A percentile compares a stretch with the other conserved stretches of the same genome.
Evolutionary conservation across 2,329 filamentous ascomycete species (phyloP).

Genomic region (Escovopsis sp.): DNA sequence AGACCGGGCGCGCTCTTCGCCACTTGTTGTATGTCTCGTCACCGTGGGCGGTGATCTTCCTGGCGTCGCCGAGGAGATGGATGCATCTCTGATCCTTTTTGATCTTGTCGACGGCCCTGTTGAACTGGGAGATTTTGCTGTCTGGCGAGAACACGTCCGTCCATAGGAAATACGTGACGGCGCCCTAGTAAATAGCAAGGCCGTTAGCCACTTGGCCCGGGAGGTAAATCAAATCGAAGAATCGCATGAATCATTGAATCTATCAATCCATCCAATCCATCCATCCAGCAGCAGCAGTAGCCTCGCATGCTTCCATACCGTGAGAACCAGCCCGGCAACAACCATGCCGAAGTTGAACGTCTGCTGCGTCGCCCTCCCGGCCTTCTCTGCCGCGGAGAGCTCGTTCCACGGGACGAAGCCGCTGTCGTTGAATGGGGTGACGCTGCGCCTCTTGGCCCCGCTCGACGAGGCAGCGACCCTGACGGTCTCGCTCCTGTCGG

Average conservation of each 20-base stretch:
- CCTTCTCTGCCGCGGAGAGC: conserved; percentile 63
- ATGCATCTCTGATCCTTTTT: conserved; percentile 57
- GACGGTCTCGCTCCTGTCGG: conserved; percentile 14
- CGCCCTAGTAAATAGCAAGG: conserved; percentile 35
- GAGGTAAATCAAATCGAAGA: no score
- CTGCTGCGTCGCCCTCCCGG: conserved; percentile 74
- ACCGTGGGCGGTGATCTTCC: conserved; percentile 67
- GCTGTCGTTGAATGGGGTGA: conserved; percentile 78
- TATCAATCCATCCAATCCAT: no score
- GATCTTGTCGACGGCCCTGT: conserved; percentile 68
- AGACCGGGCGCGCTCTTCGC: conserved; percentile 50
- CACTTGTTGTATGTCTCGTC: conserved; percentile 72
- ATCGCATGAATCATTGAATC: no score
- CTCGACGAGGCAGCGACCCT: conserved; percentile 15
- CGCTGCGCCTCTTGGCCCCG: conserved; percentile 43
- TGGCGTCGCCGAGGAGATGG: conserved; percentile 57
- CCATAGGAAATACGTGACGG: conserved; percentile 66
- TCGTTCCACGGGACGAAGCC: conserved; percentile 70
- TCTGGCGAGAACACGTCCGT: conserved; percentile 71
- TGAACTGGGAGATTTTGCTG: conserved; percentile 79
- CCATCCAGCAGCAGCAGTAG: not conserved
- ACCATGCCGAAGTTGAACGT: conserved; percentile 77
- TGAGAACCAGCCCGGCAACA: conserved; percentile 57
- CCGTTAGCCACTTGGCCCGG: no score
- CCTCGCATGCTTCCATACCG: conserved; percentile 32